These are phyloP conservation scores for Sophora flavescens DNA, from an alignment of 306 rosid genomes.

Conservation along the genomic window DNA sequence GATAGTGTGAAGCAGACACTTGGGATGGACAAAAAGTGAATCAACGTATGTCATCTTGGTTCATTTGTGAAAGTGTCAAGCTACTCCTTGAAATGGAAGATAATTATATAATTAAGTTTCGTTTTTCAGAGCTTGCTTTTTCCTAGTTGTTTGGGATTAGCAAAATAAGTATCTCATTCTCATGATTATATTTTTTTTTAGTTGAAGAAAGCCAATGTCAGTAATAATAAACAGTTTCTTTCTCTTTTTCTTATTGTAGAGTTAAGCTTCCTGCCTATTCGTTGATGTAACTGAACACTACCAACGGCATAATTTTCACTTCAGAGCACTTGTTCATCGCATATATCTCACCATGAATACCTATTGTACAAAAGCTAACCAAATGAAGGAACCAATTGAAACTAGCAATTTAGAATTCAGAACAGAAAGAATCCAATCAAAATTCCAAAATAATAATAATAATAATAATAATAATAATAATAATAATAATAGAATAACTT, in stretches of 20 bases:
- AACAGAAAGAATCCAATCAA: background rate
- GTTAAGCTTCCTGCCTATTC: background rate
- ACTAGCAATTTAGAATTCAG: background rate
- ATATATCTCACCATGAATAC: too few species aligned
- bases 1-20: conserved; percentile 68
- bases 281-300: background rate
- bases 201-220: background rate
- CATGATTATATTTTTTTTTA: background rate
- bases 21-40: conserved; percentile 65
- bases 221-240: too few species aligned
- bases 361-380: too few species aligned
- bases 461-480: background rate
- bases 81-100: conserved; percentile 32
- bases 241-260: background rate
- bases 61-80: conserved; percentile 24
- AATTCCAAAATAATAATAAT: background rate
- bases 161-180: conserved; percentile 14
- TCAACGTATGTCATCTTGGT: background rate
- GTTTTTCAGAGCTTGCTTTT: conserved; percentile 36
- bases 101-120: conserved; percentile 19
- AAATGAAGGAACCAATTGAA: background rate
- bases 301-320: too few species aligned
- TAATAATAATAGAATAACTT: too few species aligned
- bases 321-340: too few species aligned
- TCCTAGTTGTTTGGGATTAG: conserved; percentile 46